Base-by-base conservation (phyloP, 805 yeast genomes). In the Saccharomycopsis schoenii region DNA sequence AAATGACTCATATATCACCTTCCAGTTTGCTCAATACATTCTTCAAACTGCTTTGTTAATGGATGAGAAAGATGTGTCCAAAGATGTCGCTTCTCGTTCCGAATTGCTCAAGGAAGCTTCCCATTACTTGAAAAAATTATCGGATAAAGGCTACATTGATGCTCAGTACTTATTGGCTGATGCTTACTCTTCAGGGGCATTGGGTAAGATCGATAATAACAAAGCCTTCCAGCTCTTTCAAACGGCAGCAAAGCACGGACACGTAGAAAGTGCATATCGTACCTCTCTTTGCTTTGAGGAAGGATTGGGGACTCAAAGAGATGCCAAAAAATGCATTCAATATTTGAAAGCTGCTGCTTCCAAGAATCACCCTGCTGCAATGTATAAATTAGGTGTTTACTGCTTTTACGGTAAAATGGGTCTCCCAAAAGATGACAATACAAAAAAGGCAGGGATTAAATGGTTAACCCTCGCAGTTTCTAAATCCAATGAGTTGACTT, bases 111-210 rank as follows among this genome's bases (percentile, higher is more conserved):
- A 87, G 67, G 97, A 94, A 70, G 93, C 97, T 0, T 76, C 81
- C 21, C 76, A 77, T 60, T 86, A 88, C 66, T 77, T 92, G 65
- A 85, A 83, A 66, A 83, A 82, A 66, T 78, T 92, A 54, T 77
- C 91, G 19, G 91, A 88, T 61, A 85, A 86, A 64, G 96, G 97
- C 6, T 86, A 85, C 67, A 79, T 86, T 1, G 97, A 93, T 59
- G 96, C 98, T 0, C 98, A 94, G 71, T 94, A 93, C 69, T 77
- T 92, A 34, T 74, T 94, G 37, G 99, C 85, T n/a, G 98, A 93
- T 72, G 91, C 93, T 0, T 85, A 85, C 71, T 81, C 92, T 12
- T 84, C 93, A 1, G 96, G 96, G 2, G 89, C 89, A 0, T 78
- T 91, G 60, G 94, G 92, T 0, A 88, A 87, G 70, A 77, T 85